These are phyloP conservation scores for Chernovozyma aurita DNA, from an alignment of 1,139 yeast genomes.

Conservation along the genomic window DNA sequence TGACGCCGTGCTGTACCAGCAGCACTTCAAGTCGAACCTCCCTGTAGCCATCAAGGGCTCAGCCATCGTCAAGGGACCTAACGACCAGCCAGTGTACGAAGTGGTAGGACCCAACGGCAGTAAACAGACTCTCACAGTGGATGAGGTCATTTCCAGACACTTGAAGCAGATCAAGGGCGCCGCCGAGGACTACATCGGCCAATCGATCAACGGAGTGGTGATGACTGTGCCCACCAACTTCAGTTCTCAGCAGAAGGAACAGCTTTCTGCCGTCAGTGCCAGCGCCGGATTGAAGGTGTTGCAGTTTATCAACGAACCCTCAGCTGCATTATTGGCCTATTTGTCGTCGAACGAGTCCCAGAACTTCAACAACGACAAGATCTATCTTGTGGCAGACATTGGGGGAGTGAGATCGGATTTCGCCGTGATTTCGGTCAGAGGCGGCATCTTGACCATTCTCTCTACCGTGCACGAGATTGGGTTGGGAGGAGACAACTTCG, in stretches of 20 bases:
- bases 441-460: constrained; percentile 85
- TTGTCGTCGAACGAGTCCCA: constrained; percentile 51
- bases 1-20: constrained; percentile 32
- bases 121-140: constrained; percentile 52
- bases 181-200: constrained; percentile 91
- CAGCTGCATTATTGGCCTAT: constrained; percentile 86
- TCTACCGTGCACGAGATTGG: constrained; percentile 81
- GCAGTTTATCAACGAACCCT: constrained; percentile 90
- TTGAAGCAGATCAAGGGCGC: constrained; percentile 77
- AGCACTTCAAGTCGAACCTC: constrained; percentile 17
- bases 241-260: constrained; percentile 65
- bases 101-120: constrained; percentile 48
- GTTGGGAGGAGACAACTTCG: constrained; percentile 87
- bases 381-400: constrained; percentile 90
- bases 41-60: constrained; percentile 70
- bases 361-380: constrained; percentile 51
- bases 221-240: constrained; percentile 91
- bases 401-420: constrained; percentile 98
- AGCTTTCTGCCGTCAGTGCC: constrained; percentile 57
- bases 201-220: constrained; percentile 74
- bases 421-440: constrained; percentile 89
- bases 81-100: constrained; percentile 69
- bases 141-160: constrained; percentile 81
- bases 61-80: constrained; percentile 60
- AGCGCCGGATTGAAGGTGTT: constrained; percentile 75